phyloP scores from a whole-genome alignment of 2,329 filamentous ascomycete genomes.

The Ilyonectria robusta region DNA sequence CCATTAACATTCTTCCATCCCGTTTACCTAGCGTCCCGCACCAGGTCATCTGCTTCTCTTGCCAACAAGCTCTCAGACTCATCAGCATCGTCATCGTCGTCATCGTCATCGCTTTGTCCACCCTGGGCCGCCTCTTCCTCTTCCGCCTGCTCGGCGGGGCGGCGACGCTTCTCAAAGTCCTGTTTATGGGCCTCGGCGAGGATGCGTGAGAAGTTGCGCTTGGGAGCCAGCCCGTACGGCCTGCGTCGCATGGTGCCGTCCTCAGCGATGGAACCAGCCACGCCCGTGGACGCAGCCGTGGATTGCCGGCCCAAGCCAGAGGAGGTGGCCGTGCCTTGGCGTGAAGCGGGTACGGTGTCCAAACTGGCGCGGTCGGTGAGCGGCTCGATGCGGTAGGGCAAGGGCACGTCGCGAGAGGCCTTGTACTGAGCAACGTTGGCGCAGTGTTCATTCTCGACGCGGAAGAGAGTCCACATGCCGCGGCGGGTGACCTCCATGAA shows the following conservation, averaged over 20 bases:
- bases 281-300: slow-evolving; percentile 33
- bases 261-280: slow-evolving; percentile 37
- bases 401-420: slow-evolving; percentile 86
- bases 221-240: slow-evolving; percentile 45
- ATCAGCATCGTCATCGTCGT: slow-evolving; percentile 52
- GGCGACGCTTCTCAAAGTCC: slow-evolving; percentile 88
- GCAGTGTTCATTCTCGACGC: slow-evolving; percentile 98
- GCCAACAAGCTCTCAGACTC: slow-evolving; percentile 47
- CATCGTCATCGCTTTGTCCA: slow-evolving; percentile 53
- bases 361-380: slow-evolving; percentile 60
- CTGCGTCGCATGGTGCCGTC: slow-evolving; percentile 50
- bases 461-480: slow-evolving; percentile 92
- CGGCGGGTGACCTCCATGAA: slow-evolving; percentile 86
- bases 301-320: slow-evolving; percentile 30
- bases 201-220: slow-evolving; percentile 67
- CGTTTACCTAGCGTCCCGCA: slow-evolving; percentile 36
- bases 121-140: slow-evolving; percentile 45
- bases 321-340: slow-evolving; percentile 24
- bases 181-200: slow-evolving; percentile 88
- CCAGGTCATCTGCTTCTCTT: slow-evolving; percentile 44
- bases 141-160: slow-evolving; percentile 47
- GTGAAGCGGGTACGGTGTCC: slow-evolving; percentile 42
- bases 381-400: slow-evolving; percentile 80
- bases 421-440: slow-evolving; percentile 92
- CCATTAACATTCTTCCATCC: not conserved